Percentiles rank a stretch among this genome's conserved stretches.
phyloP scores from a whole-genome alignment of 345 rosid species.

The Pelargonium nanum region DNA sequence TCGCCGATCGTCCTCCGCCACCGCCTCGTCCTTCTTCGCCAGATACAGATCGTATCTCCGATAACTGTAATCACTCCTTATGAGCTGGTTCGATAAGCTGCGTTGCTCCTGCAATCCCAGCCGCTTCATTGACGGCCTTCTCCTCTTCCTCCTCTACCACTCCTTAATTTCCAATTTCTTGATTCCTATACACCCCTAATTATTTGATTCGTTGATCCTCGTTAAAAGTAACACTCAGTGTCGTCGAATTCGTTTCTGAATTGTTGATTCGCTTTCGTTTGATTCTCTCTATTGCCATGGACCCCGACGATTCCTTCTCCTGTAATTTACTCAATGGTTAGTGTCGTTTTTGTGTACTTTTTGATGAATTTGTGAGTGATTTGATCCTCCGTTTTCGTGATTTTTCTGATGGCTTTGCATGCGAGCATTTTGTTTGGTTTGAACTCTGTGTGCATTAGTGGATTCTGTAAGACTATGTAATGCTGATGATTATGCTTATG shows the following conservation, averaged over 20 bases:
- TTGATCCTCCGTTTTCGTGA: not conserved
- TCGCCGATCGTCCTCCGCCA: not conserved
- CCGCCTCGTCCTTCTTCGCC: not conserved
- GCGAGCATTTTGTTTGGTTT: not conserved
- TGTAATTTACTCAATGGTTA: slow-evolving; percentile 13
- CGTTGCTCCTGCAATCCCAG: slow-evolving; percentile 41
- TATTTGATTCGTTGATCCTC: not conserved
- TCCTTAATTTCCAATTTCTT: slow-evolving; percentile 55
- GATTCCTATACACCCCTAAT: slow-evolving; percentile 44
- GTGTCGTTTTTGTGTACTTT: not conserved
- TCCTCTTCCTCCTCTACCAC: slow-evolving; percentile 35
- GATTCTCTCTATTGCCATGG: slow-evolving; percentile 23
- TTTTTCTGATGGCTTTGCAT: not conserved
- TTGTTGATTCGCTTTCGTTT: not conserved
- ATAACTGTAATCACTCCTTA: slow-evolving; percentile 25
- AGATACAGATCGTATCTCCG: not conserved
- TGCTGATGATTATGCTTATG: not conserved
- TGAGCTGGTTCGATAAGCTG: slow-evolving; percentile 41
- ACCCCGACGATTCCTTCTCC: slow-evolving; percentile 19
- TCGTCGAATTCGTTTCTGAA: not conserved
- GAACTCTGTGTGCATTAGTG: not conserved
- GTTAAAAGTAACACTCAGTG: not conserved
- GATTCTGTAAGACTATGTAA: not conserved
- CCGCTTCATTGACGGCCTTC: slow-evolving; percentile 53
- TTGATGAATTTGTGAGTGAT: not conserved